A percentile compares a stretch with the other conserved stretches of the same genome.
Conservation (phyloP, 1,284 basidiomycete species). For the Leucoagaricus sp. region DNA sequence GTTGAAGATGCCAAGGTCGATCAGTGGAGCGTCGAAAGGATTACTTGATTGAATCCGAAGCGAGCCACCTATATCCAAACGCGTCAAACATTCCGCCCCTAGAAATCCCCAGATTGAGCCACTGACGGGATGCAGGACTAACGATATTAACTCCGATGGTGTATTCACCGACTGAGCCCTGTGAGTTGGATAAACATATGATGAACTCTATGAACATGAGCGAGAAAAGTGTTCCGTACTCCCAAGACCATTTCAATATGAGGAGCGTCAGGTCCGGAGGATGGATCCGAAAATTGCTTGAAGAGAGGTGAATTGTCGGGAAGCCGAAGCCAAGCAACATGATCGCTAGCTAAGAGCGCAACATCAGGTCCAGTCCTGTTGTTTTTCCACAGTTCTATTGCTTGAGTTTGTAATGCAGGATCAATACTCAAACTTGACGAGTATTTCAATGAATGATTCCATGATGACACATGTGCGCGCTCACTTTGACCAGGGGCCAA, state of each 20-base stretch:
- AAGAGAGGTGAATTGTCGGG: constrained; percentile 20
- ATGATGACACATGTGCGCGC: not conserved
- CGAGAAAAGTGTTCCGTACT: constrained; percentile 10
- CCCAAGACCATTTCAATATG: constrained; percentile 23
- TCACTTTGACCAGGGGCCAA: constrained; percentile 10
- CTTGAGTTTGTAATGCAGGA: constrained; percentile 14
- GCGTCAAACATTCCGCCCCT: not conserved
- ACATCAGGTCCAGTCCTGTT: constrained; percentile 21
- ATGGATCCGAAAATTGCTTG: constrained; percentile 18
- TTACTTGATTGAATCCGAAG: constrained; percentile 31
- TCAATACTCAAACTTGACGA: constrained; percentile 8
- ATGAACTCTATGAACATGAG: not conserved
- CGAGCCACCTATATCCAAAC: constrained; percentile 30
- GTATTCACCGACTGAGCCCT: not conserved
- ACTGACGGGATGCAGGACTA: constrained; percentile 17
- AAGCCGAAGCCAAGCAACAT: constrained; percentile 21
- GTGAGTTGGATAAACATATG: too few species aligned
- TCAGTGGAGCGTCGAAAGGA: constrained; percentile 36
- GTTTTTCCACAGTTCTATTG: constrained; percentile 20
- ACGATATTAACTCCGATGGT: constrained; percentile 1
- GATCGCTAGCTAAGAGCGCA: constrained; percentile 13
- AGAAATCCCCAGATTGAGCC: not conserved
- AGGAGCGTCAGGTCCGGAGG: constrained; percentile 22
- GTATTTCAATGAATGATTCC: not conserved
- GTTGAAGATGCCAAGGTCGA: constrained; percentile 31